Evolutionary conservation across 2,329 filamentous ascomycete species (phyloP), one percentile per base, ranked within the genome.

Genomic region (Hypomyces rosellus): DNA sequence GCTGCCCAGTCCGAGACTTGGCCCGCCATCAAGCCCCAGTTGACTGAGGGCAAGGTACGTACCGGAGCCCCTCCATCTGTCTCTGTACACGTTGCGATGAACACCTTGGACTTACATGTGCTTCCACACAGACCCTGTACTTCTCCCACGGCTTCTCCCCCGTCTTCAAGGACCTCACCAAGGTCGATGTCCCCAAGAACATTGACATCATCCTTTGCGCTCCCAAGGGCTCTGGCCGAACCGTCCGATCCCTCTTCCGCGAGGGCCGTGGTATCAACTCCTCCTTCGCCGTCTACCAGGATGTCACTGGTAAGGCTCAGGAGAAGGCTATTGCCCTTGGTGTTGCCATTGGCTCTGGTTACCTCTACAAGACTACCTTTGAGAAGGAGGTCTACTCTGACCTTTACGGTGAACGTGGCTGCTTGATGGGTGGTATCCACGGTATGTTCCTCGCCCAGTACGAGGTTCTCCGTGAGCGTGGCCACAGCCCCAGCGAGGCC

Each of bases 361-460:
- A 99, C 84, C 88, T 99, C 64, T 99, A 99, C 85, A 88, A 97
- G 87, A 99, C 93, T 70, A 99, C 93, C 71, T 99, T 99, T 69
- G 87, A 99, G 84, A 99, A 99, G 87, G 93, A 99, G 81, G 93
- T 99, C 70, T 96, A 95, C 88, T 96, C 90, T 57, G 93, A 97
- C 77, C 86, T 99, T 62, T 99, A 99, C 81, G 93, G 93, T 75
- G 93, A 99, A 87, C 91, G 93, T 78, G 93, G 93, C 71, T 99
- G 93, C 85, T 81, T 99, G 68, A 99, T 99, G 93, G 93, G 93
- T 65, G 93, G 93, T 75, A 99, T 99, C 76, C 93, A 99, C 84
- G 93, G 93, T 72, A 99, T 99, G 93, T 99, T 99, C 88, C 89
- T 99, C 63, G 93, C 93, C 56, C 93, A 99, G 81, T 99, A 99